Evolutionary conservation across 768 basidiomycete genomes (phyloP).

Genomic region (Nidularia pulvinata): DNA sequence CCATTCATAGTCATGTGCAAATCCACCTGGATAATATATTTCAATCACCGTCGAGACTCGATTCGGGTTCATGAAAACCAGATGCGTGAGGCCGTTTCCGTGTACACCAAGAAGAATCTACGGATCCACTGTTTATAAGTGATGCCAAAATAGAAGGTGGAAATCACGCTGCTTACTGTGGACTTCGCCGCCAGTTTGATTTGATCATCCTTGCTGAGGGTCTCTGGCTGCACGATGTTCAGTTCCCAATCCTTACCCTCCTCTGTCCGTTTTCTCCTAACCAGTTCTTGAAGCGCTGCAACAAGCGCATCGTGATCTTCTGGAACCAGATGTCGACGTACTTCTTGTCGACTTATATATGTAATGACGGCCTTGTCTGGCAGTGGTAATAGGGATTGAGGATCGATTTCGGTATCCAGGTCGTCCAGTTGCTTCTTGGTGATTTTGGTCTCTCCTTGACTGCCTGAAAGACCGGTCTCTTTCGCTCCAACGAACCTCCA

Average conservation of each 20-base stretch:
- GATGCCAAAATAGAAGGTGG: neutral
- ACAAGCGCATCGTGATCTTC: slow-evolving; percentile 54
- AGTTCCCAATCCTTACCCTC: slow-evolving; percentile 47
- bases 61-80: slow-evolving; percentile 73
- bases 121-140: neutral
- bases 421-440: neutral
- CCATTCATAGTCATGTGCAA: slow-evolving; percentile 82
- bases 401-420: neutral
- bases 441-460: neutral
- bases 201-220: slow-evolving; percentile 69
- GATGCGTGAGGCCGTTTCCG: slow-evolving; percentile 75
- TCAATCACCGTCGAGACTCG: slow-evolving; percentile 76
- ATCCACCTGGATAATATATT: slow-evolving; percentile 75
- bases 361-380: slow-evolving; percentile 55
- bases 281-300: slow-evolving; percentile 42
- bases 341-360: slow-evolving; percentile 64
- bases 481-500: slow-evolving; percentile 55
- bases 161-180: slow-evolving; percentile 42
- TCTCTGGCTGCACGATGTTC: slow-evolving; percentile 55
- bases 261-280: slow-evolving; percentile 23
- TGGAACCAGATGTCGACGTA: slow-evolving; percentile 42
- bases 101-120: slow-evolving; percentile 68
- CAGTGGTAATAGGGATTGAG: slow-evolving; percentile 20
- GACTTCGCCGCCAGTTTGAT: slow-evolving; percentile 57
- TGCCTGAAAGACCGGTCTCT: neutral